Percentiles rank a stretch among this genome's conserved stretches.
These are phyloP conservation scores for Tanacetum coccineum DNA, from an alignment of 129 eudicot species.

Conservation along the genomic window DNA sequence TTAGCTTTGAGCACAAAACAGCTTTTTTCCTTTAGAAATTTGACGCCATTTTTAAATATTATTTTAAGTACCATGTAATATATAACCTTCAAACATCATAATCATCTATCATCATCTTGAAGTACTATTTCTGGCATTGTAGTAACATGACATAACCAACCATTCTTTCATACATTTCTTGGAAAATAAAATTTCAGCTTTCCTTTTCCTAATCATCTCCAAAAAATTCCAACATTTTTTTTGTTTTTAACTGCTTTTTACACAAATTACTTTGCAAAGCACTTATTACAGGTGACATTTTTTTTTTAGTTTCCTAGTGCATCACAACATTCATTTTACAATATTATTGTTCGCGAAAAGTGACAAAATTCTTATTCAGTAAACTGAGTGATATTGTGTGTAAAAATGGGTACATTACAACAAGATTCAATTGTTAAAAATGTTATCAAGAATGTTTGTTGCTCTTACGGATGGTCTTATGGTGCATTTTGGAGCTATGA, in stretches of 20 bases:
- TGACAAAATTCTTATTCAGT: too few relatives aligned
- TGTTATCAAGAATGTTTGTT: constrained; percentile 59
- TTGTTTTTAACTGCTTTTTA: constrained; percentile 20
- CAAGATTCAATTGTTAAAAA: constrained; percentile 43
- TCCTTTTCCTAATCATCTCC: constrained; percentile 24
- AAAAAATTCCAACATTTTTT: constrained; percentile 4
- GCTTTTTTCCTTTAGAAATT: constrained; percentile 23
- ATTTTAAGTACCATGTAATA: constrained; percentile 17
- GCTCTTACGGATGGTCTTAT: constrained; percentile 84
- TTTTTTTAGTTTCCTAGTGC: neutral
- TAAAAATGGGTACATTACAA: constrained; percentile 42
- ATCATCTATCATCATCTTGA: constrained; percentile 25
- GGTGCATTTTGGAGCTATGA: constrained; percentile 89
- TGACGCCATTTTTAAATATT: constrained; percentile 23
- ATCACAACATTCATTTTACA: too few relatives aligned
- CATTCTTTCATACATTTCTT: constrained; percentile 36
- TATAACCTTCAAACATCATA: constrained; percentile 25
- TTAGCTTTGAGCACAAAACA: constrained; percentile 32
- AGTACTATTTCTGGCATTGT: constrained; percentile 25
- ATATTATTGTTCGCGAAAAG: too few relatives aligned
- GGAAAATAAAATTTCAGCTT: constrained; percentile 29
- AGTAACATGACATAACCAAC: constrained; percentile 33
- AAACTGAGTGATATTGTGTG: constrained; percentile 11
- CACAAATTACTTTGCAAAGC: constrained; percentile 31
- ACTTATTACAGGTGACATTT: constrained; percentile 30